Evolutionary conservation across 352 stramenopile species (phyloP), one percentile per base, ranked within the genome.

Genomic region (Pythium rishiriense): DNA sequence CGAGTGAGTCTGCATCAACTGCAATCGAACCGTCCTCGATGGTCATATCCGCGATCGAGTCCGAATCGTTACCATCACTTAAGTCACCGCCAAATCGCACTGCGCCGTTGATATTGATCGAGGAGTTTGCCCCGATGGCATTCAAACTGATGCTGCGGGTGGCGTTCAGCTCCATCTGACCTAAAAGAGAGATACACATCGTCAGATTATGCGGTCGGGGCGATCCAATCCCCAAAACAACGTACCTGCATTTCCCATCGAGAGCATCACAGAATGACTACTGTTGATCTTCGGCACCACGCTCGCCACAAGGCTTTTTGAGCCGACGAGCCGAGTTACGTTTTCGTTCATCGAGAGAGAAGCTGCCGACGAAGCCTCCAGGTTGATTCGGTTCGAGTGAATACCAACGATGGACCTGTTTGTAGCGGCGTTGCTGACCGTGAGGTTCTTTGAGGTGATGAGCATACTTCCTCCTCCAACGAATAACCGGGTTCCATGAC

Each of bases 401-500:
- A 88, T 19, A 2, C 49, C 55, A 6, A 88, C 53, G 17, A 66
- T 66, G 10, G 82, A 88, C 12, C 51, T 66, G 8, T 66, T 79
- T 6, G 39, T 58, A 6, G 62, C 78, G 19, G 61, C 51, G 26
- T 89, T 91, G 66, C 74, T 69, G 33, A 91, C 71, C 17, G 68
- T 74, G 21, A 89, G 69, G 28, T 66, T 69, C 46, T 84, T 69
- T 3, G 82, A 64, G 15, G 69, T 68, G 14, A 84, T 72, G 14
- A 76, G 69, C 53, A 88, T 72, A 4, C 37, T 53, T 1, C 66
- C 67, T 12, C 82, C 82, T 33, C 65, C 76, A 14, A 90, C 58
- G 6, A 68, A 78, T 10, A 90, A 58, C n/a, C 66, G 59, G 12
- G 75, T 88, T 7, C 55, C 62, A 47, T 81, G 79, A 28, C 84